Evolutionary conservation across 1,284 basidiomycete species (phyloP).

Genomic region (Boletus smithii): DNA sequence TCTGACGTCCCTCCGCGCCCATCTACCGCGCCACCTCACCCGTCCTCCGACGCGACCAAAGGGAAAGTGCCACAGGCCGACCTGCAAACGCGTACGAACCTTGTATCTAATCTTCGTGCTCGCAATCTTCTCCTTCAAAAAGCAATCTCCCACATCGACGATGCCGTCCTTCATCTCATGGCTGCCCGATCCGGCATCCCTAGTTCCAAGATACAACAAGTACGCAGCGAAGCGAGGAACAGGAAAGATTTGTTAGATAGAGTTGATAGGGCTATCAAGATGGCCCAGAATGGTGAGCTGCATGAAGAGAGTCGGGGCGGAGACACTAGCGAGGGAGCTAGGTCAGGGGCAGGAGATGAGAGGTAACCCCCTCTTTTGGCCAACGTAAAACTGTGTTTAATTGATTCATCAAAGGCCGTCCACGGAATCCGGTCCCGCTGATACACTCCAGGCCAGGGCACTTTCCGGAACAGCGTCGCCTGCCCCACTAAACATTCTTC

Average conservation of each 20-base stretch:
- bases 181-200: conserved; percentile 35
- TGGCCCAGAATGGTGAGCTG: conserved; percentile 26
- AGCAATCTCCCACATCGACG: conserved; percentile 33
- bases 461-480: conserved; percentile 5
- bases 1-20: conserved; percentile 28
- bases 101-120: conserved; percentile 32
- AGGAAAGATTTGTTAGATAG: conserved; percentile 34
- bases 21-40: conserved; percentile 31
- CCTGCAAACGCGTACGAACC: conserved; percentile 22
- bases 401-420: conserved; percentile 18
- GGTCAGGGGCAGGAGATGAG: background rate
- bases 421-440: conserved; percentile 1
- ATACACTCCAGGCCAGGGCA: conserved; percentile 1
- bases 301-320: conserved; percentile 11
- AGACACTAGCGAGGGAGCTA: background rate
- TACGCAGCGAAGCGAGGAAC: conserved; percentile 31
- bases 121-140: conserved; percentile 34
- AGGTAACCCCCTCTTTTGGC: conserved; percentile 10
- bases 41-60: conserved; percentile 15
- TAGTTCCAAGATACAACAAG: conserved; percentile 33
- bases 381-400: conserved; percentile 8
- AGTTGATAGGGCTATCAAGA: conserved; percentile 31
- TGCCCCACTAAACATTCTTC: background rate
- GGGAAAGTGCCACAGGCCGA: conserved; percentile 11
- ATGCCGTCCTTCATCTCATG: conserved; percentile 32